Evolutionary conservation across 1,139 yeast genomes (phyloP), one percentile per base, ranked within the genome.

Genomic region (Yamadazyma kanchanaburiensis): DNA sequence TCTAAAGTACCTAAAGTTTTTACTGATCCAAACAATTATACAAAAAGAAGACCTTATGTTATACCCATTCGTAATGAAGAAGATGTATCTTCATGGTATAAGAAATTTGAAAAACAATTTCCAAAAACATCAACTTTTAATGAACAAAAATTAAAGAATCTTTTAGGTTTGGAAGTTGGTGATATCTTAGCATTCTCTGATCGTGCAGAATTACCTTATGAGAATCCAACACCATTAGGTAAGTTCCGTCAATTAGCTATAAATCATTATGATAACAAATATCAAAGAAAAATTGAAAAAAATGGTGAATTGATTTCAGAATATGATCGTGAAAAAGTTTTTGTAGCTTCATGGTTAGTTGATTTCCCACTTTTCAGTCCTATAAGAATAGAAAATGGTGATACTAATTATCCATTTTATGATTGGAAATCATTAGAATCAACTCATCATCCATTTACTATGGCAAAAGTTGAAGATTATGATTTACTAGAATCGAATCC

Each of bases 371-470:
- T 94, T 10, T 91, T 91, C 56, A 81, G 80, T 33, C 97, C 97
- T 0, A 49, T 59, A 2, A 88, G 79, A 34, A 46, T 59, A 2
- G 39, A 47, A 2, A 26, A 38, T 3, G 7, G 32, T 5, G 59
- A 49, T 8, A 42, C 36, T 5, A 60, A 51, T 3, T 87, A 77
- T 46, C 96, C 97, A 2, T 40, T 34, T 1, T 89, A 85, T 49
- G 72, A 77, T 43, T 52, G 46, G 21, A 34, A 48, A 2, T 47
- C 53, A 5, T 69, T 67, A 31, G 78, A 74, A 30, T 75, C 97
- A 0, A 89, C 96, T 0, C 98, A 91, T 52, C 98, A 91, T 53
- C 98, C 98, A 5, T 91, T 91, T 58, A 91, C 98, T 0, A 91
- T 91, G 97, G 85, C 82, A 2, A 72, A 80, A 27, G 48, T 76